Percentiles rank a stretch among this genome's conserved stretches.
These are phyloP conservation scores for Scedosporium boydii DNA, from an alignment of 2,329 filamentous ascomycete species.

Conservation along the genomic window DNA sequence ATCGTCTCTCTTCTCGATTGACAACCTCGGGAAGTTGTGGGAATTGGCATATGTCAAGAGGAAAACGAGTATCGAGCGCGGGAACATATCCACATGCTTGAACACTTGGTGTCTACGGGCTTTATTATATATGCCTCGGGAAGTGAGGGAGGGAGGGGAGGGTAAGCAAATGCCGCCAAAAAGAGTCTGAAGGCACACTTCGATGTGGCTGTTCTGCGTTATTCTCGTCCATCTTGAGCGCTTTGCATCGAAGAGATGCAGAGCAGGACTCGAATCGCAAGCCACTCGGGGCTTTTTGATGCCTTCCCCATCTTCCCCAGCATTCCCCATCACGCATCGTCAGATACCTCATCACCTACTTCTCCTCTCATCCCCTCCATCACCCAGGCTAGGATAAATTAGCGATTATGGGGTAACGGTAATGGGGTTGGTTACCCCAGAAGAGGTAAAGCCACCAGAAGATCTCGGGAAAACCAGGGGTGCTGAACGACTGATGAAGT, in stretches of 20 bases:
- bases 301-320: background rate
- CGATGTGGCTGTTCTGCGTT: too few species aligned
- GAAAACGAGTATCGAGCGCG: background rate
- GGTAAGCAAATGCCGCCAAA: background rate
- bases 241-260: background rate
- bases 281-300: background rate
- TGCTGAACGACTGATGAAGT: too few species aligned
- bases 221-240: background rate
- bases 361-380: too few species aligned
- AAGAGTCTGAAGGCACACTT: background rate
- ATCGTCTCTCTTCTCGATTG: background rate
- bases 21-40: background rate
- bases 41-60: background rate
- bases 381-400: too few species aligned
- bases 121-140: background rate
- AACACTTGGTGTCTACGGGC: background rate
- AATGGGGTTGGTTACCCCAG: too few species aligned
- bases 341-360: background rate
- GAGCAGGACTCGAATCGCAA: background rate
- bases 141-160: background rate
- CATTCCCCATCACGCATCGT: background rate
- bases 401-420: too few species aligned
- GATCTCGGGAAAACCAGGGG: too few species aligned
- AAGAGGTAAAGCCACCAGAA: too few species aligned
- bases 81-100: background rate